Evolutionary conservation across 495 filamentous ascomycete genomes (phyloP), one percentile per base, ranked within the genome.

Genomic region (Penicillium paradoxum): DNA sequence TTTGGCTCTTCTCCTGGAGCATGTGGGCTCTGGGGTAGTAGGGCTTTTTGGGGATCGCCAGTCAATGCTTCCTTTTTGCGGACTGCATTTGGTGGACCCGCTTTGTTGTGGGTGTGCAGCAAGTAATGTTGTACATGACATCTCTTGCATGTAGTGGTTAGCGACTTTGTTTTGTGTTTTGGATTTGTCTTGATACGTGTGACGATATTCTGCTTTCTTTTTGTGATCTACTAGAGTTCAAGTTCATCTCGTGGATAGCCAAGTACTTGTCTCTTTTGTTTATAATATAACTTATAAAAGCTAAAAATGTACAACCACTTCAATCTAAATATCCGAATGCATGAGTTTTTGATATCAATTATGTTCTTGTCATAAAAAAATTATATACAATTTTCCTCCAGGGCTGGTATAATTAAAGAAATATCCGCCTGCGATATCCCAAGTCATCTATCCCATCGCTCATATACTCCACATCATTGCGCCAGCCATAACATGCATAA

Each of bases 91-190:
- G 19, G 11, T 39, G 2, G 49, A 24, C 15, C 8, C 27, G 29
- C 39, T 13, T 9, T 27, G 29, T 9, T 1, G 46, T 34, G 22
- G 34, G 36, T 30, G 9, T 14, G 13, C 29, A 25, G 29, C 30
- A 42, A 32, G 29, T 13, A 42, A 38, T 51, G 19, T 11, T 34
- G 38, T 42, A 43, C 9, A 24, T 42, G 40, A n/a, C 22, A 24
- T 53, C 18, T 47, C 34, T 54, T 41, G 37, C 51, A 54, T 54
- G 15, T 19, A 32, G 21, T 30, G 14, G 40, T 33, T 22, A 54
- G 45, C 37, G 51, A 34, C 15, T 48, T 17, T 45, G 18, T 30
- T 40, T 14, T 51, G 10, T 21, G 11, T 33, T 51, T 21, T 9
- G 10, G 29, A 30, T 14, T 3, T 42, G 46, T 39, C 15, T 47